Evolutionary conservation across 768 basidiomycete genomes (phyloP).

Genomic region (Asterophora parasitica): DNA sequence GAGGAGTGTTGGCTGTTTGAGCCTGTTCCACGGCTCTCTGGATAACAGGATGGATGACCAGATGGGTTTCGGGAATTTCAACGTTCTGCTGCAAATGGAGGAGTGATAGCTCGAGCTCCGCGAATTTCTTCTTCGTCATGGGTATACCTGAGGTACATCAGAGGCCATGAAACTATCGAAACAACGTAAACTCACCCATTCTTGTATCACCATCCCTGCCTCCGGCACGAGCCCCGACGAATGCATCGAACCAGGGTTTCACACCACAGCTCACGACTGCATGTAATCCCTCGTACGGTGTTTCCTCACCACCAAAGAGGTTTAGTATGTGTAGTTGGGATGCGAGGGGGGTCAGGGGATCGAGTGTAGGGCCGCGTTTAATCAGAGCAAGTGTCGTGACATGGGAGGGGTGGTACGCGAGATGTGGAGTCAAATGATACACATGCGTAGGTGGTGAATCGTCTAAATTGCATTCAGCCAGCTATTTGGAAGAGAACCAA

Average conservation of each 20-base stretch:
- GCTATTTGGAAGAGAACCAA: constrained; percentile 5
- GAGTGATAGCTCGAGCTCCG: constrained; percentile 91
- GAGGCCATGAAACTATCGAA: background rate
- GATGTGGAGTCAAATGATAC: constrained; percentile 65
- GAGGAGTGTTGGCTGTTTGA: constrained; percentile 51
- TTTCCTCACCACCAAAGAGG: constrained; percentile 82
- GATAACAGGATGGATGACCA: constrained; percentile 87
- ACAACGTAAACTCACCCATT: constrained; percentile 46
- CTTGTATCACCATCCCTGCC: constrained; percentile 77
- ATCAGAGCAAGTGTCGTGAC: constrained; percentile 90
- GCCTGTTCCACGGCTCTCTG: constrained; percentile 80
- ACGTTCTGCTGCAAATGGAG: constrained; percentile 98
- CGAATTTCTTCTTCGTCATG: constrained; percentile 99
- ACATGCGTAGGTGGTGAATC: constrained; percentile 58
- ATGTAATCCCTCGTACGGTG: constrained; percentile 93
- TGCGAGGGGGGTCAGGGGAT: constrained; percentile 74
- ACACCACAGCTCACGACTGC: constrained; percentile 93
- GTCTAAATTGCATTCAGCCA: constrained; percentile 37
- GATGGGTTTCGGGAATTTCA: constrained; percentile 95
- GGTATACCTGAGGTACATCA: constrained; percentile 61
- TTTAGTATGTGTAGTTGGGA: constrained; percentile 89
- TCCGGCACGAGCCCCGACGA: constrained; percentile 77
- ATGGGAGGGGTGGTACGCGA: constrained; percentile 77
- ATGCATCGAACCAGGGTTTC: constrained; percentile 98
- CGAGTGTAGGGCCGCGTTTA: constrained; percentile 82